These are phyloP conservation scores for Halenospora varia DNA, from an alignment of 495 filamentous ascomycete species.

Conservation along the genomic window DNA sequence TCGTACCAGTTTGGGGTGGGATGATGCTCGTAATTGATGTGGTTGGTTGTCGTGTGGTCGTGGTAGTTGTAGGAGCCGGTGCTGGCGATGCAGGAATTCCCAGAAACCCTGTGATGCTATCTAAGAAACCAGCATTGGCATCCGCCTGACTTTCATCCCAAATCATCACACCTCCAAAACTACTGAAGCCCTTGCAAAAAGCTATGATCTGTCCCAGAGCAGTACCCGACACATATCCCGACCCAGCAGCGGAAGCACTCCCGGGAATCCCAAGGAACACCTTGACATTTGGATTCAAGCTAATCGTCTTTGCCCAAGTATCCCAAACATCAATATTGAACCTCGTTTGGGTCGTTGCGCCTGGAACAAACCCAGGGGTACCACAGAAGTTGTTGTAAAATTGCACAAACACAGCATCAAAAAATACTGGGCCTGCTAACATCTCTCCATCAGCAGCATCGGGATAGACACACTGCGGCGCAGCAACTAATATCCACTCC, in stretches of 20 bases:
- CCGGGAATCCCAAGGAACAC: conserved; percentile 65
- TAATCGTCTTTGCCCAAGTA: conserved; percentile 59
- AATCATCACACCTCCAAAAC: conserved; percentile 68
- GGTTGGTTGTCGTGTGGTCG: too few relatives aligned
- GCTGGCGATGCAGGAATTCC: too few relatives aligned
- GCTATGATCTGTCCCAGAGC: conserved; percentile 44
- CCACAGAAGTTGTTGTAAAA: conserved; percentile 61
- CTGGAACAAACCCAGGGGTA: conserved; percentile 44
- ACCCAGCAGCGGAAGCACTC: conserved; percentile 51
- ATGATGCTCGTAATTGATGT: background rate
- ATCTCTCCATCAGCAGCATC: conserved; percentile 49
- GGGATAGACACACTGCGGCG: conserved; percentile 54
- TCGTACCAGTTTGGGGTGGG: background rate
- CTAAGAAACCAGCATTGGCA: conserved; percentile 54
- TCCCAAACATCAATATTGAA: conserved; percentile 74
- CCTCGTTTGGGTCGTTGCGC: conserved; percentile 43
- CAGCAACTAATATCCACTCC: conserved; percentile 49
- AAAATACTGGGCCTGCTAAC: conserved; percentile 45
- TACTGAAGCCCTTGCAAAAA: conserved; percentile 48
- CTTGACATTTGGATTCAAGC: conserved; percentile 59
- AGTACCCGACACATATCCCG: conserved; percentile 49
- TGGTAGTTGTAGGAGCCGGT: background rate
- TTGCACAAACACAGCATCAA: conserved; percentile 67
- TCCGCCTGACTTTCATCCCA: conserved; percentile 67
- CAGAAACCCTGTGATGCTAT: conserved; percentile 4